phyloP scores from a whole-genome alignment of 169 alveolate species.

The Cryptosporidium canis region DNA sequence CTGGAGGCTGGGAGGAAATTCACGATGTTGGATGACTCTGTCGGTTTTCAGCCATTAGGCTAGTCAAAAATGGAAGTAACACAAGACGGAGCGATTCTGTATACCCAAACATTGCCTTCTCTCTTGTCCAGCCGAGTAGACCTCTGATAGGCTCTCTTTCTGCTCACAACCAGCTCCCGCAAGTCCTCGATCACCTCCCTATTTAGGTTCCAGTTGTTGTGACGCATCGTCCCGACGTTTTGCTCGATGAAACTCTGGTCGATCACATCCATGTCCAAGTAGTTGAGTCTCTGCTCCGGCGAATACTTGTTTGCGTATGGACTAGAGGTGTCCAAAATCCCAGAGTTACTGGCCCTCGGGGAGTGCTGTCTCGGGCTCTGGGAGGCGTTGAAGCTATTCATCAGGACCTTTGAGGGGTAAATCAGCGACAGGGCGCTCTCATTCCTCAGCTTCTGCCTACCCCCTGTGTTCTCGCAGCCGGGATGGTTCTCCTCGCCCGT shows the following conservation, averaged over 20 bases:
- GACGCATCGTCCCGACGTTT: conserved; percentile 78
- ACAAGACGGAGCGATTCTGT: conserved; percentile 86
- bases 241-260: conserved; percentile 85
- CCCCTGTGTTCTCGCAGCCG: background rate
- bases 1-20: too few species aligned
- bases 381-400: conserved; percentile 5
- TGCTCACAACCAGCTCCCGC: conserved; percentile 84
- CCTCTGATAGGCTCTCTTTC: conserved; percentile 86
- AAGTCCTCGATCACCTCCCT: conserved; percentile 89
- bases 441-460: background rate
- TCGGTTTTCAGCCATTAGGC: background rate
- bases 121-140: conserved; percentile 83
- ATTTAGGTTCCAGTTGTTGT: conserved; percentile 86
- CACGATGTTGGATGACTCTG: too few species aligned
- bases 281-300: conserved; percentile 69
- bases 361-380: conserved; percentile 24
- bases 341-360: conserved; percentile 53
- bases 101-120: conserved; percentile 88
- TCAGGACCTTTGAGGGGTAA: conserved; percentile 53
- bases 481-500: background rate
- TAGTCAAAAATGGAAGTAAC: conserved; percentile 79
- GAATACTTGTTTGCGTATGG: conserved; percentile 42
- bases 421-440: conserved; percentile 59
- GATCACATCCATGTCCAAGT: conserved; percentile 88
- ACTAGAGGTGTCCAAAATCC: conserved; percentile 50